Conservation (phyloP, 768 basidiomycete species). For the Boletales sp. region DNA sequence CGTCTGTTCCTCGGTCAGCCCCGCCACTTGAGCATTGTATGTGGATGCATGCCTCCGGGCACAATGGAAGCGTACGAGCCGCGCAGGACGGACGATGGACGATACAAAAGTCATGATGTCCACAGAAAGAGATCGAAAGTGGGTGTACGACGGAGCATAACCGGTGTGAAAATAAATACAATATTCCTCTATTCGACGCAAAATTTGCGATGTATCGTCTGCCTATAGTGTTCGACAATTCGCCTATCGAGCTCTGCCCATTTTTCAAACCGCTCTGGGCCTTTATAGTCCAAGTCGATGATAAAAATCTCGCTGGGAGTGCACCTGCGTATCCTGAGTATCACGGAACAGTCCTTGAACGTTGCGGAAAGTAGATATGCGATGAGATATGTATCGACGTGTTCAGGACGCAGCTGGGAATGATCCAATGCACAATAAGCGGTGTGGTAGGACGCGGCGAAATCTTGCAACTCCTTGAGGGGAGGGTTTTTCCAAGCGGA, state of each 20-base stretch:
- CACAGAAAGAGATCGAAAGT: background rate
- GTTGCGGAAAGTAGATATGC: conserved; percentile 87
- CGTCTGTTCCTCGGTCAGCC: conserved; percentile 73
- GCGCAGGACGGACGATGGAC: conserved; percentile 2
- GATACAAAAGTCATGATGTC: conserved; percentile 12
- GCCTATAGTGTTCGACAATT: conserved; percentile 51
- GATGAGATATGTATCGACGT: conserved; percentile 61
- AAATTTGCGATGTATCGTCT: conserved; percentile 7
- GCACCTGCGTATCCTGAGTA: conserved; percentile 35
- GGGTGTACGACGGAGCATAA: conserved; percentile 11
- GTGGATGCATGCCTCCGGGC: conserved; percentile 38
- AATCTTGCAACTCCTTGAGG: conserved; percentile 61
- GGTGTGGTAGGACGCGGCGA: conserved; percentile 52
- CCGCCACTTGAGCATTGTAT: conserved; percentile 72
- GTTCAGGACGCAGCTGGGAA: conserved; percentile 34
- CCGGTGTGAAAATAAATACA: background rate
- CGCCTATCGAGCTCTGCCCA: conserved; percentile 75
- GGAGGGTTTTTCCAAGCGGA: conserved; percentile 46
- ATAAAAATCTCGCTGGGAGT: conserved; percentile 48
- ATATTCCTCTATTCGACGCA: conserved; percentile 17
- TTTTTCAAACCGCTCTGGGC: conserved; percentile 52
- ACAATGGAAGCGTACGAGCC: background rate
- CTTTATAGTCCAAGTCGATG: conserved; percentile 88
- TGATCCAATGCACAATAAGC: conserved; percentile 35
- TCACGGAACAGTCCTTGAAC: conserved; percentile 94